These are phyloP conservation scores for Triticum monococcum DNA, from an alignment of 176 grass and related monocot species.

Conservation along the genomic window DNA sequence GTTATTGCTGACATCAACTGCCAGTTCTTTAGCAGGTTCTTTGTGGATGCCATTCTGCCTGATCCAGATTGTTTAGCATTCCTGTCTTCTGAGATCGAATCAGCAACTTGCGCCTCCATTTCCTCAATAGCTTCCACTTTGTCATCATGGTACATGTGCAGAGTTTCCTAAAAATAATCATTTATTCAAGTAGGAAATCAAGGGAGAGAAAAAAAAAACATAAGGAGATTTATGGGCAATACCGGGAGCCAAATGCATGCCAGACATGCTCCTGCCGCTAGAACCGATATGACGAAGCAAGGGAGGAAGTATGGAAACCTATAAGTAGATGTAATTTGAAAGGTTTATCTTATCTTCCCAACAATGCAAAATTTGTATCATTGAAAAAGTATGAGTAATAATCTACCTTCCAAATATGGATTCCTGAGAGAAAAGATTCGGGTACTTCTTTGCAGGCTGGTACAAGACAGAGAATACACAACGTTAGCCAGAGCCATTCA, in stretches of 20 bases:
- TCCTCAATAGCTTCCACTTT: slow-evolving; percentile 43
- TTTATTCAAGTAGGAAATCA: neutral
- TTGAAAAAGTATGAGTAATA: neutral
- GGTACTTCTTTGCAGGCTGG: slow-evolving; percentile 62
- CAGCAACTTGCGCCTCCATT: slow-evolving; percentile 40
- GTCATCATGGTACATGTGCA: slow-evolving; percentile 57
- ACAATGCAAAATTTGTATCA: neutral
- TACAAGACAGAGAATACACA: slow-evolving; percentile 25
- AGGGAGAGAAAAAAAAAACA: slow-evolving; percentile 9
- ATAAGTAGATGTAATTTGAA: slow-evolving; percentile 14
- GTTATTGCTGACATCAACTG: slow-evolving; percentile 59
- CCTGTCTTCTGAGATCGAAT: slow-evolving; percentile 18
- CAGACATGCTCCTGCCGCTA: slow-evolving; percentile 54
- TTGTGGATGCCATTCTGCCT: slow-evolving; percentile 16
- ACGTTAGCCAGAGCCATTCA: slow-evolving; percentile 2
- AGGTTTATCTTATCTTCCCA: neutral
- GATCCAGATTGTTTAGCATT: slow-evolving; percentile 22
- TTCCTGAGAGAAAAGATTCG: slow-evolving; percentile 49
- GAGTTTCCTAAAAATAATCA: slow-evolving; percentile 51
- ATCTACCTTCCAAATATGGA: slow-evolving; percentile 72
- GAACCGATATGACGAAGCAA: slow-evolving; percentile 56
- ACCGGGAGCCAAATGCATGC: slow-evolving; percentile 77
- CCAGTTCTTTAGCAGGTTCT: slow-evolving; percentile 54
- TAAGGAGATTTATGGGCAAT: neutral
- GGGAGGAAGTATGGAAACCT: slow-evolving; percentile 83